Percentiles rank a stretch among this genome's conserved stretches.
Conservation (phyloP, 169 alveolate species). For the Babesia ovis region DNA sequence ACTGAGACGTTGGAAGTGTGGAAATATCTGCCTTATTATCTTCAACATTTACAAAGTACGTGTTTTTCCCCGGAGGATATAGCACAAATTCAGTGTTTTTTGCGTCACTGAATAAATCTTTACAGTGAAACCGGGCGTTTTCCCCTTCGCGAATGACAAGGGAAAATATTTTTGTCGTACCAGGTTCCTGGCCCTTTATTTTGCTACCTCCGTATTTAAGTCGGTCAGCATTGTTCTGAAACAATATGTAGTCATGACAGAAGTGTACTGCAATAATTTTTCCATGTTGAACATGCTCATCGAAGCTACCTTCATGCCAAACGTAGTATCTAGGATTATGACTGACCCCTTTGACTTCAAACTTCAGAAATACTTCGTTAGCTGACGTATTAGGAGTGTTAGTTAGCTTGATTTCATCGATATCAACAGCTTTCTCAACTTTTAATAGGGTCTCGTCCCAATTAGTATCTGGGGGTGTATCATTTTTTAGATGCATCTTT, state of each 20-base stretch:
- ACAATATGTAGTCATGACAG: not conserved
- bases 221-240: not conserved
- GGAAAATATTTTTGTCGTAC: not conserved
- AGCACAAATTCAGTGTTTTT: not conserved
- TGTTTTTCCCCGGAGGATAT: conserved; percentile 28
- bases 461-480: not conserved
- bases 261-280: conserved; percentile 6
- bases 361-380: not conserved
- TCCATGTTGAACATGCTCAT: not conserved
- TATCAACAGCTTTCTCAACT: not conserved
- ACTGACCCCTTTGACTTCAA: not conserved
- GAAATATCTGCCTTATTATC: not conserved
- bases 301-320: not conserved
- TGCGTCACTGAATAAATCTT: not conserved
- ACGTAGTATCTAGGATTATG: conserved; percentile 12
- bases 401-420: not conserved
- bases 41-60: conserved; percentile 1
- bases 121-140: not conserved
- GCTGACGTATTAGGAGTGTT: not conserved
- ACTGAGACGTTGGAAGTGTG: conserved; percentile 1
- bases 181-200: not conserved
- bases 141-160: not conserved
- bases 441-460: not conserved
- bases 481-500: not conserved
- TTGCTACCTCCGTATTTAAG: not conserved